Conservation (phyloP, 495 filamentous ascomycete genomes). For the Aspergillus avenaceus region DNA sequence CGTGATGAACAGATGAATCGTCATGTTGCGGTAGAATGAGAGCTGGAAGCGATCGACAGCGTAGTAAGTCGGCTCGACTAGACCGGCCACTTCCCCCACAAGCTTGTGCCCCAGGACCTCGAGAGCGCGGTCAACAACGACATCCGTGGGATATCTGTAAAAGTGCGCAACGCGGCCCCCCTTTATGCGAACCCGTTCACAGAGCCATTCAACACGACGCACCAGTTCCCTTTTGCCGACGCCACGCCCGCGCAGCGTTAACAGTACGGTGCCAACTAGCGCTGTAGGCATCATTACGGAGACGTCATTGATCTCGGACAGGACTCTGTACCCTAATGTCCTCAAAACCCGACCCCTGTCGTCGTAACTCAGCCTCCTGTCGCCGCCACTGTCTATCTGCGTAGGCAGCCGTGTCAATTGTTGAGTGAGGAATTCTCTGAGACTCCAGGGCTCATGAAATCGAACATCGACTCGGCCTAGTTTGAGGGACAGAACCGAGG, state of each 20-base stretch:
- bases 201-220: conserved; percentile 86
- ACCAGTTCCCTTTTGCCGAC: conserved; percentile 85
- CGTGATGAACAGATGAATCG: conserved; percentile 93
- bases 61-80: conserved; percentile 86
- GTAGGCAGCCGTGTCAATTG: conserved; percentile 53
- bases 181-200: conserved; percentile 74
- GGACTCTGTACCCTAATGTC: conserved; percentile 82
- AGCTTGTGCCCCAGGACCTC: conserved; percentile 87
- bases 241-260: conserved; percentile 87
- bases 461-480: conserved; percentile 91
- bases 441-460: conserved; percentile 92
- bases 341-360: conserved; percentile 64
- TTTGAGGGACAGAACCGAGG: conserved; percentile 81
- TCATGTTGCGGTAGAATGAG: conserved; percentile 98
- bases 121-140: conserved; percentile 83
- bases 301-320: conserved; percentile 91
- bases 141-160: conserved; percentile 67
- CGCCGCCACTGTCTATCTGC: conserved; percentile 24
- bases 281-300: conserved; percentile 98
- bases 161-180: conserved; percentile 92
- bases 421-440: conserved; percentile 71
- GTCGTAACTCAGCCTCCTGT: conserved; percentile 39
- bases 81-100: conserved; percentile 70
- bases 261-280: conserved; percentile 86
- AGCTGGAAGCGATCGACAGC: conserved; percentile 95